Evolutionary conservation across 306 rosid species (phyloP).

Genomic region (Luffa acutangula): DNA sequence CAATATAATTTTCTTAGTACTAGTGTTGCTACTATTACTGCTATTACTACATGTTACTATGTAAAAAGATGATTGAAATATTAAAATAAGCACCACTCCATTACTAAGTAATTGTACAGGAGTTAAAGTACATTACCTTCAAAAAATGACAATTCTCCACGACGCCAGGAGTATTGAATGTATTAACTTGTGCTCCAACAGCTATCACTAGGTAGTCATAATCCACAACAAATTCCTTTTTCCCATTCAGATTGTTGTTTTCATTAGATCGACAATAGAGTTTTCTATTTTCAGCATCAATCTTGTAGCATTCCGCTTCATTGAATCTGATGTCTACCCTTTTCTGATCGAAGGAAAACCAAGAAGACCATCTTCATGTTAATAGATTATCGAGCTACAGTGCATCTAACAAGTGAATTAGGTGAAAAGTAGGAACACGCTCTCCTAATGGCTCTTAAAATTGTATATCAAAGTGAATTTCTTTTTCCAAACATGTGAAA

Average conservation of each 20-base stretch:
- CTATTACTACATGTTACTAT: background rate
- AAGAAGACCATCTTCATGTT: conserved; percentile 7
- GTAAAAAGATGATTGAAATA: background rate
- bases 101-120: background rate
- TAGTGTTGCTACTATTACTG: background rate
- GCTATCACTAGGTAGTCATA: conserved; percentile 69
- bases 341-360: conserved; percentile 42
- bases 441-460: background rate
- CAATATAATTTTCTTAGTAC: background rate
- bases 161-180: conserved; percentile 97
- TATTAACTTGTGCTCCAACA: conserved; percentile 87
- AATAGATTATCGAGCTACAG: background rate
- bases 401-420: background rate
- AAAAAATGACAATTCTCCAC: conserved; percentile 85
- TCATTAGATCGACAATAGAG: conserved; percentile 55
- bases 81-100: background rate
- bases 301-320: conserved; percentile 85
- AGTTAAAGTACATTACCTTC: conserved; percentile 40
- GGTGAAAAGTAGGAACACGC: background rate
- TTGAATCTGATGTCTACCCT: conserved; percentile 38
- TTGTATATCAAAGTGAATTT: background rate
- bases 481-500: background rate
- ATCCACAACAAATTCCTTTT: conserved; percentile 61
- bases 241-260: conserved; percentile 40
- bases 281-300: conserved; percentile 80